Evolutionary conservation across 495 filamentous ascomycete genomes (phyloP), one percentile per base, ranked within the genome.

Genomic region (Schizothecium vesticola): DNA sequence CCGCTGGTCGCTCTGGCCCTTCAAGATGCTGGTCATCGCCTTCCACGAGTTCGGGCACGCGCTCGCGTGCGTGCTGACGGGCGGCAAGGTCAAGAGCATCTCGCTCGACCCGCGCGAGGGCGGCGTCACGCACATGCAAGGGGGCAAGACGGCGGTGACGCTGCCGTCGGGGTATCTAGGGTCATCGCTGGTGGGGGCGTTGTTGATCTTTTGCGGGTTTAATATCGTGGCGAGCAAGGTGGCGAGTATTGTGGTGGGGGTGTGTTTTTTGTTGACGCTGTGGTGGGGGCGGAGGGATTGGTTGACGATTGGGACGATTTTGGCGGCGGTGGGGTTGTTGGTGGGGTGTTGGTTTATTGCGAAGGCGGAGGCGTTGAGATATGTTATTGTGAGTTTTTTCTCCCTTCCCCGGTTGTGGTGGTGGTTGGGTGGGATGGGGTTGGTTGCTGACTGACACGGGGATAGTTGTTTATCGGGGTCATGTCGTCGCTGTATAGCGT

Each of bases 1-100:
- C 21, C 84, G 87, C 21, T 90, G 83, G 83, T 82, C 86, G 0
- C 77, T 93, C 22, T 93, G 90, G 90, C 91, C 91, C n/a, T 93
- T 93, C 82, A 93, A 93, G 88, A 93, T 93, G 91, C 85, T 93
- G 36, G 90, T 92, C 12, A 93, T 93, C 63, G 90, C 91, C 31
- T 93, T 92, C 79, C 90, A 93, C 81, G 91, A 93, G 76, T 93
- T 92, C 77, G 86, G 88, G 31, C 91, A 93, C 80, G 91, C 91
- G 58, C 87, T 90, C 70, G 87, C 88, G 6, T 88, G 90, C 56
- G 84, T 86, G 70, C 86, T 88, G 59, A 93, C 91, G 0, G 90
- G 91, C 57, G 91, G 90, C 7, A 80, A 80, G 59, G 90, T 93
- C 55, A 86, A 91, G 66, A 89, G 86, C n/a, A 94, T 80, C 64